Conservation (phyloP, 192 early-diverging fungal genomes). For the Dissophora globulifera region DNA sequence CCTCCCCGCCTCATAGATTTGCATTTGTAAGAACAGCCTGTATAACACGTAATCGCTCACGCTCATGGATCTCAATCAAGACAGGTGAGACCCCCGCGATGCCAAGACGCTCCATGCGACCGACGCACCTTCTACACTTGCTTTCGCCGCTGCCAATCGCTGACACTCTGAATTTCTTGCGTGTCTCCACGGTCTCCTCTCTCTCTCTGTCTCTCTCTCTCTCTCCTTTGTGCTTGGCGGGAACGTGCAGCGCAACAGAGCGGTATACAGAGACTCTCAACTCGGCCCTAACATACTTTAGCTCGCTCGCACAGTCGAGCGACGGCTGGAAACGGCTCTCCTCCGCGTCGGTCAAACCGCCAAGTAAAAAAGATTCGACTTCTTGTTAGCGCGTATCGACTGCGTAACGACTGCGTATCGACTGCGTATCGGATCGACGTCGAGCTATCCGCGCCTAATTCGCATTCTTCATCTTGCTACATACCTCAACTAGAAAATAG, state of each 20-base stretch:
- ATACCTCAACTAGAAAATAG: conserved; percentile 17
- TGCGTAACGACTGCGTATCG: too few relatives aligned
- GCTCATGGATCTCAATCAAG: conserved; percentile 53
- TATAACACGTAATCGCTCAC: too few relatives aligned
- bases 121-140: not conserved
- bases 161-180: too few relatives aligned
- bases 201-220: not conserved
- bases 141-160: too few relatives aligned
- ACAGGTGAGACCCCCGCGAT: conserved; percentile 25
- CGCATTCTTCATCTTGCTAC: too few relatives aligned
- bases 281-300: conserved; percentile 47
- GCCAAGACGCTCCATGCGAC: not conserved
- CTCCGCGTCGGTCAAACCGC: conserved; percentile 32
- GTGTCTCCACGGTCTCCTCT: too few relatives aligned
- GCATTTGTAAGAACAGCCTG: too few relatives aligned
- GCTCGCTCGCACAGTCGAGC: conserved; percentile 45
- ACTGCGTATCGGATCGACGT: too few relatives aligned
- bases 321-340: conserved; percentile 50
- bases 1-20: too few relatives aligned
- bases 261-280: conserved; percentile 48
- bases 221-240: not conserved
- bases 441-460: too few relatives aligned
- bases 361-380: conserved; percentile 10
- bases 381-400: too few relatives aligned
- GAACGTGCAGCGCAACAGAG: conserved; percentile 33